Evolutionary conservation across 345 rosid genomes (phyloP).

Genomic region (thale cress (Arabidopsis thaliana)): TAIR10.1 NC_003074.8:413501-414000

Average conservation of each 20-base stretch:
- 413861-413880: slow-evolving; percentile 6
- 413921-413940: not conserved
- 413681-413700: not conserved
- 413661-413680: not conserved
- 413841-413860: not conserved
- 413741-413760: not conserved
- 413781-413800: not conserved
- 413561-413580: not conserved
- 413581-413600: not conserved
- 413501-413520: slow-evolving; percentile 93
- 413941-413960: slow-evolving; percentile 44
- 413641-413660: not conserved
- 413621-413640: not conserved
- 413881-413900: slow-evolving; percentile 22
- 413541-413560: not conserved
- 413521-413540: slow-evolving; percentile 68
- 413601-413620: not conserved
- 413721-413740: not conserved
- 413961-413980: slow-evolving; percentile 41
- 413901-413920: not conserved
- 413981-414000: slow-evolving; percentile 30
- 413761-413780: not conserved
- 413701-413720: not conserved
- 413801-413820: not conserved
- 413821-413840: not conserved